Base-by-base conservation (phyloP, 2,329 filamentous ascomycete species). In the Penicillium sp. region DNA sequence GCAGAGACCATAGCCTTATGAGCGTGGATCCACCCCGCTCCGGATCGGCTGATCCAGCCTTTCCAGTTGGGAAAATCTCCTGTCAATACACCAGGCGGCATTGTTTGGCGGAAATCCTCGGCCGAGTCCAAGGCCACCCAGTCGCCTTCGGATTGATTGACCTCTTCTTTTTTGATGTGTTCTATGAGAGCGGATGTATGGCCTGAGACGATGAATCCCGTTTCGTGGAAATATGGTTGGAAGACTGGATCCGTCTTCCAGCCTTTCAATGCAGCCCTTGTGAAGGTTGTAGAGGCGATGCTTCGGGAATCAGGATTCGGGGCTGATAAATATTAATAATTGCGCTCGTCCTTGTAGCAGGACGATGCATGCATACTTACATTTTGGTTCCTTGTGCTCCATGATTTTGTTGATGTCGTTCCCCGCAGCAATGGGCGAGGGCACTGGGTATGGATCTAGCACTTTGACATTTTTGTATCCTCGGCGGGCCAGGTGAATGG, bases 11-110 rank as follows among this genome's bases (percentile, higher is more conserved):
- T 64, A 0, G 79, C 78, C 30, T 78, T 78, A 9, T 74, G 68
- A 3, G 82, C 80, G 56, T 79, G 78, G 2, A 82, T 78, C 80
- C 81, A 84, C 6, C 81, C 81, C 3, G 79, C 78, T 7, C 76
- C 61, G 3, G 51, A 46, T 24, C 57, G 60, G 27, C 57, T 62
- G 50, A 73, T 73, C 59, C 76, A 80, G 10, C 80, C 80, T 57
- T 75, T 75, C 80, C 80, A 82, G 4, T 71, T 71, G 0, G 75
- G n/a, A 39, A 83, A 80, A 0, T 75, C 65, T 2, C 80, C 79
- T 1, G 78, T 80, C 21, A 82, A 61, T 0, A 82, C 74, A 3
- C 80, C 80, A 7, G 73, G 51, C 1, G 80, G 79, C 80, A 83
- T 82, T 0, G 80, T 78, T 10, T 63, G 68, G 17, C n/a, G 70